Conservation (phyloP, 2,329 filamentous ascomycete genomes). For the Neofusicoccum umdonicola region DNA sequence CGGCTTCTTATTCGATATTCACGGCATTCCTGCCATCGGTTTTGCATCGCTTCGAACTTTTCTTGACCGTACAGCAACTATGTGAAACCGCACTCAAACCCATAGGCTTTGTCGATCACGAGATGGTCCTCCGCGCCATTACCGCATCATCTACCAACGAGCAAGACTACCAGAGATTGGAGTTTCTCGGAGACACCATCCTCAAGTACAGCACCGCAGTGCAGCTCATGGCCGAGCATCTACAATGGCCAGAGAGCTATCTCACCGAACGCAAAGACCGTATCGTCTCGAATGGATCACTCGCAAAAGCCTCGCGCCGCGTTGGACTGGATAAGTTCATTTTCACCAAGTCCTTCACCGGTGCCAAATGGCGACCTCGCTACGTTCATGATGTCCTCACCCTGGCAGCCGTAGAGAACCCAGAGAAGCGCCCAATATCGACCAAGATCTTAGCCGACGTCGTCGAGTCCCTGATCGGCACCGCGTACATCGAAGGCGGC, state of each 20-base stretch:
- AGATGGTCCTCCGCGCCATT: slow-evolving; percentile 66
- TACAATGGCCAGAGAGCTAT: slow-evolving; percentile 72
- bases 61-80: slow-evolving; percentile 62
- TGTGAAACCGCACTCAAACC: slow-evolving; percentile 53
- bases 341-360: slow-evolving; percentile 64
- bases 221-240: slow-evolving; percentile 61
- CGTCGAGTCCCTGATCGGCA: slow-evolving; percentile 80
- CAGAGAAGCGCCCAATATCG: slow-evolving; percentile 38
- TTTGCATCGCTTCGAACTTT: slow-evolving; percentile 64
- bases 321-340: slow-evolving; percentile 71
- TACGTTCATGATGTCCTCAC: slow-evolving; percentile 51
- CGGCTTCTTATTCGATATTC: slow-evolving; percentile 46
- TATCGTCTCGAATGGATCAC: slow-evolving; percentile 71
- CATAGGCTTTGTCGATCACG: slow-evolving; percentile 53
- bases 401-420: not conserved
- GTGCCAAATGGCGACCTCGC: slow-evolving; percentile 68
- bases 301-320: slow-evolving; percentile 63
- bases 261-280: slow-evolving; percentile 66
- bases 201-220: slow-evolving; percentile 72
- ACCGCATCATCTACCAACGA: slow-evolving; percentile 62
- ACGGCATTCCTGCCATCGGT: slow-evolving; percentile 70
- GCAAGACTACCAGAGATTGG: slow-evolving; percentile 76
- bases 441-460: slow-evolving; percentile 85
- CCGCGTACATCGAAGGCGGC: slow-evolving; percentile 68
- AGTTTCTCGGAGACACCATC: slow-evolving; percentile 82